These are phyloP conservation scores for Gyromitra esculenta DNA, from an alignment of 2,329 filamentous ascomycete species.

Conservation along the genomic window DNA sequence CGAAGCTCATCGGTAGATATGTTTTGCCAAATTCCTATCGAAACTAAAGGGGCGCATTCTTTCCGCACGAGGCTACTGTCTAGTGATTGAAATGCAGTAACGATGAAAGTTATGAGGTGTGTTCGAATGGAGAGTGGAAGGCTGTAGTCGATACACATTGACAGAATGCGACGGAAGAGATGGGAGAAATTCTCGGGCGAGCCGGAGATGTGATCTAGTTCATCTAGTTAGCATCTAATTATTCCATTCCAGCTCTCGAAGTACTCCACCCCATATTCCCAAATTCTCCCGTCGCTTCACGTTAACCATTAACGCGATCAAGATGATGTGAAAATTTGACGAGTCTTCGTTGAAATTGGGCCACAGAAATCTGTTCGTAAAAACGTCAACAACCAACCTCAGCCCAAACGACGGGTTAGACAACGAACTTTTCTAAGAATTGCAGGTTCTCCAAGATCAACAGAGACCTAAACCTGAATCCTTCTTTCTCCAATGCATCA, in stretches of 20 bases:
- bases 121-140: constrained; percentile 75
- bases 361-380: constrained; percentile 79
- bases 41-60: constrained; percentile 94
- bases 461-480: constrained; percentile 79
- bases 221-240: constrained; percentile 59
- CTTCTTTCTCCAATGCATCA: constrained; percentile 83
- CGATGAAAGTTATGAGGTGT: constrained; percentile 88
- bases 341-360: constrained; percentile 88
- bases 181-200: constrained; percentile 83
- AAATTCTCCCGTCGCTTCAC: constrained; percentile 88
- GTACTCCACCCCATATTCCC: constrained; percentile 78
- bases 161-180: constrained; percentile 88
- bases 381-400: constrained; percentile 34
- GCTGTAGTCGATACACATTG: constrained; percentile 79
- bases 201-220: constrained; percentile 76
- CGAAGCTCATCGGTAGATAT: constrained; percentile 79
- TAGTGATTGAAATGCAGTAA: constrained; percentile 90
- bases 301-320: constrained; percentile 86
- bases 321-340: constrained; percentile 88
- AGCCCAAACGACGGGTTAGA: not conserved
- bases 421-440: constrained; percentile 77
- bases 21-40: constrained; percentile 95
- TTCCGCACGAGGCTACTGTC: constrained; percentile 90
- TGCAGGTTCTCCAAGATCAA: constrained; percentile 89
- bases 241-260: constrained; percentile 23